Evolutionary conservation across 805 yeast species (phyloP), one percentile per base, ranked within the genome.

Genomic region (Yarrowia alimentaria): DNA sequence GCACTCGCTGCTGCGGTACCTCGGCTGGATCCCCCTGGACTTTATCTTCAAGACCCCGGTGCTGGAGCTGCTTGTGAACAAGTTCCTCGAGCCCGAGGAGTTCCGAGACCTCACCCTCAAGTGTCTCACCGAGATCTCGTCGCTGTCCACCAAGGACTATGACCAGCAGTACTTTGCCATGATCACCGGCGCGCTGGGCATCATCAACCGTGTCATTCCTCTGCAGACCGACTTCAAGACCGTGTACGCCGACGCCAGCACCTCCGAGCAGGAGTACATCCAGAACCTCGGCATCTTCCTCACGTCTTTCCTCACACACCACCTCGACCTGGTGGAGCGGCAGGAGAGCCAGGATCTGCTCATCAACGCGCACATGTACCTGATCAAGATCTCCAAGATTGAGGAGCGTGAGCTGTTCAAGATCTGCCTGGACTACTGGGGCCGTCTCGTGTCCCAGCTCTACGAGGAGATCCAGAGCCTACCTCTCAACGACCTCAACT

Each of bases 391-490:
- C 53, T 89, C 97, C 6, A 80, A 83, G 64, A 85, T 93, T 59
- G 95, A 91, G 56, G 99, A 93, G 69, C 78, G 99, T 61, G 99
- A 93, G 69, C 74, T 93, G 57, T 93, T 93, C 73, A 93, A 93
- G 67, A 90, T 94, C 35, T 87, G 95, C 61, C 76, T 93, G 57
- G 99, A 93, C 65, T 93, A 90, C 69, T 93, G 99, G 99, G 72
- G 83, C 35, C 79, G 79, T 54, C 78, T 93, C 53, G 97, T 93
- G n/a, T 74, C 78, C 38, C 83, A 82, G 29, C 75, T 93, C 56
- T 90, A 81, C 65, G 79, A 79, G 54, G 99, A 93, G 64, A 87
- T 91, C 54, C 95, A 88, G 69, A 77, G 77, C 53, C 68, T 89
- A 40, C 95, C 95, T 19, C 68, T 79, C 17, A 75, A 72, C 55